phyloP scores from a whole-genome alignment of 345 rosid genomes.

The Gossypioides kirkii region DNA sequence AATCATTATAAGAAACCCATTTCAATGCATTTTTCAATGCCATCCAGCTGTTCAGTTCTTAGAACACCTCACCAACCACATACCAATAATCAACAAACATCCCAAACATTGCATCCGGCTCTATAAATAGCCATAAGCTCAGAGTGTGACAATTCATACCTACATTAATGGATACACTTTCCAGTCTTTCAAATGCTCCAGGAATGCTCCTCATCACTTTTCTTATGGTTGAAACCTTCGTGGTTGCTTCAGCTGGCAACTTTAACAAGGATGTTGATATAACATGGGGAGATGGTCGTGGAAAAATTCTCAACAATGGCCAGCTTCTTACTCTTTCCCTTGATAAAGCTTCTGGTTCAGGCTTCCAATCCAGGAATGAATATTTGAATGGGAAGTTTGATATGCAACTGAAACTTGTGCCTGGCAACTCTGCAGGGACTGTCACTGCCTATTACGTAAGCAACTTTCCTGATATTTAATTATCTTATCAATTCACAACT shows the following conservation, averaged over 20 bases:
- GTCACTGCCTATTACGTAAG: neutral
- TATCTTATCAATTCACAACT: constrained; percentile 23
- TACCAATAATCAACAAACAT: neutral
- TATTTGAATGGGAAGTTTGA: neutral
- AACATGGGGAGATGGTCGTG: neutral
- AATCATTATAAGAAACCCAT: too few relatives aligned
- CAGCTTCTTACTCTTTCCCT: neutral
- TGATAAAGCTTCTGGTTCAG: neutral
- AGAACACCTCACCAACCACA: neutral
- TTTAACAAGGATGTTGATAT: neutral
- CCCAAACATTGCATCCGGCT: neutral
- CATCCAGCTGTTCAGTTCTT: neutral
- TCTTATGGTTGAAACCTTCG: neutral
- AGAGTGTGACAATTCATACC: neutral
- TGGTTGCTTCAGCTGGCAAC: neutral
- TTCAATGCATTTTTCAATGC: neutral
- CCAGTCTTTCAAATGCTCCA: neutral
- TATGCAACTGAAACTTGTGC: neutral
- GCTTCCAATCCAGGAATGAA: neutral
- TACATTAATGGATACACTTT: neutral
- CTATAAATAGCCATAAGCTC: neutral
- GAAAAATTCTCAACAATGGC: neutral
- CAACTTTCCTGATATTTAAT: neutral
- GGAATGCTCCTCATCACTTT: neutral
- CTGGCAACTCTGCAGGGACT: neutral